Conservation (phyloP, 805 yeast genomes). For the Zygosaccharomyces bailii region DNA sequence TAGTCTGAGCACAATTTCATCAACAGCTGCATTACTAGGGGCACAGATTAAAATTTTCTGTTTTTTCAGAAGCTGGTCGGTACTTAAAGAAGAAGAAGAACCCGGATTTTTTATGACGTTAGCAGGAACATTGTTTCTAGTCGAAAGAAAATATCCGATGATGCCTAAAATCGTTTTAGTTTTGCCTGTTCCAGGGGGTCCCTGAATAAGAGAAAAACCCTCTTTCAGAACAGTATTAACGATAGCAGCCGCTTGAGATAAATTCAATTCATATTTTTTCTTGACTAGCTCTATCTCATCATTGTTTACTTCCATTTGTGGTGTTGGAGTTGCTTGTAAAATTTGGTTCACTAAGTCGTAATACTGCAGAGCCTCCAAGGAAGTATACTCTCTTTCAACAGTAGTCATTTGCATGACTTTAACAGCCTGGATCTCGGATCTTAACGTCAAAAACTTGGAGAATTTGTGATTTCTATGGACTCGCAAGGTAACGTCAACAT, state of each 20-base stretch:
- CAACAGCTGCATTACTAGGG: constrained; percentile 98
- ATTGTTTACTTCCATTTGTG: constrained; percentile 25
- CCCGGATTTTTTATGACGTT: constrained; percentile 36
- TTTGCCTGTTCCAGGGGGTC: constrained; percentile 99
- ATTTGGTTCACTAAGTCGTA: constrained; percentile 74
- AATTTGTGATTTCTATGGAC: constrained; percentile 50
- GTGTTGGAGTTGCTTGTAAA: constrained; percentile 57
- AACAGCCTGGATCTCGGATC: constrained; percentile 62
- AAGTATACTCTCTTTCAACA: constrained; percentile 85
- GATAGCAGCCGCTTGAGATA: constrained; percentile 89
- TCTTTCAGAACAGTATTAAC: constrained; percentile 59
- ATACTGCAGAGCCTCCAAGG: constrained; percentile 75
- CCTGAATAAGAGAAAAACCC: constrained; percentile 92
- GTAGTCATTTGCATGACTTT: constrained; percentile 85
- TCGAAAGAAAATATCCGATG: constrained; percentile 68
- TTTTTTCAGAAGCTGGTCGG: constrained; percentile 31
- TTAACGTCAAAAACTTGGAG: constrained; percentile 53
- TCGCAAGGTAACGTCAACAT: constrained; percentile 70
- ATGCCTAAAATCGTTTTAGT: constrained; percentile 94
- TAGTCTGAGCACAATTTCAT: constrained; percentile 82
- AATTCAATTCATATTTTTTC: constrained; percentile 58
- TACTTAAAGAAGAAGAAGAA: constrained; percentile 19
- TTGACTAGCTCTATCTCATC: constrained; percentile 44
- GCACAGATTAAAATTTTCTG: constrained; percentile 85
- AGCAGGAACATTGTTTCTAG: constrained; percentile 24